Percentiles rank a stretch among this genome's conserved stretches.
Conservation (phyloP, 148 eudicot species). For the Rhododendron griersonianum region DNA sequence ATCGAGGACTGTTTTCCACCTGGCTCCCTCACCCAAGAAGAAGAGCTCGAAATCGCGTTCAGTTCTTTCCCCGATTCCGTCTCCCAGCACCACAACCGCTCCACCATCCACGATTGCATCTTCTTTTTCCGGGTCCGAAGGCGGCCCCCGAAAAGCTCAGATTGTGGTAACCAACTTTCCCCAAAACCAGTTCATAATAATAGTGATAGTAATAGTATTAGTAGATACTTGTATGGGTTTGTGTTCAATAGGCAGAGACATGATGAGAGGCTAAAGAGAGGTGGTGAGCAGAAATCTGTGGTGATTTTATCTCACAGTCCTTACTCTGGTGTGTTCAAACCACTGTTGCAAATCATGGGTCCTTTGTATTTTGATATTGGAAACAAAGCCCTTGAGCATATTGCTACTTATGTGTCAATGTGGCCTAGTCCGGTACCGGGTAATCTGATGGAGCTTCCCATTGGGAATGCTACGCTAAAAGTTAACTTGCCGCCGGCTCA, state of each 20-base stretch:
- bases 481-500: constrained; percentile 86
- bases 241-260: constrained; percentile 98
- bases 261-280: constrained; percentile 92
- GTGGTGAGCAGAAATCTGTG: constrained; percentile 96
- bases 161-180: constrained; percentile 12
- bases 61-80: constrained; percentile 96
- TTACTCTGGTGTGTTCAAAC: constrained; percentile 81
- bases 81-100: constrained; percentile 76
- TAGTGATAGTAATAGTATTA: constrained; percentile 15
- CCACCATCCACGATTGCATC: constrained; percentile 87
- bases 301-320: constrained; percentile 86
- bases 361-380: constrained; percentile 92
- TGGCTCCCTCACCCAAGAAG: constrained; percentile 59
- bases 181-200: constrained; percentile 14
- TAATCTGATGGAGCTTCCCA: constrained; percentile 83
- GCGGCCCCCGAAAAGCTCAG: constrained; percentile 22
- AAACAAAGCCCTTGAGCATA: constrained; percentile 76
- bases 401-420: constrained; percentile 75
- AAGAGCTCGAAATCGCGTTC: constrained; percentile 80
- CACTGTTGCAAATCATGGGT: constrained; percentile 87
- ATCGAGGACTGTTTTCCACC: constrained; percentile 89
- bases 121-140: constrained; percentile 84
- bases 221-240: constrained; percentile 71
- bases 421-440: constrained; percentile 90
- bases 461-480: constrained; percentile 81